Conservation (phyloP, 129 eudicot genomes). For the Lactuca sativa region DNA sequence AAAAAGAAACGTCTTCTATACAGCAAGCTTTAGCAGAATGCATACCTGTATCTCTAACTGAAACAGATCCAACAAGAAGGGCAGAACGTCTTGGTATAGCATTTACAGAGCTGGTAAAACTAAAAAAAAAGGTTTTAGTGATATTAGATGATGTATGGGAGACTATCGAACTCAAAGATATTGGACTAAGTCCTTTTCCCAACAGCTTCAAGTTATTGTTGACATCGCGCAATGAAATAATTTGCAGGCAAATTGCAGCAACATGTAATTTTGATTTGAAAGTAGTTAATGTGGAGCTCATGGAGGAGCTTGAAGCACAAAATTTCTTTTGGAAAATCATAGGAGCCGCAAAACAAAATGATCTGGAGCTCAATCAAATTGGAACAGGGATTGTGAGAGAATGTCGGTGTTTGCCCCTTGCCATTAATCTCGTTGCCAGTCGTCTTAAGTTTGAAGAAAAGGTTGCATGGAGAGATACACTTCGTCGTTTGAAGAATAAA, state of each 20-base stretch:
- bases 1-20: not conserved
- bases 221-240: not conserved
- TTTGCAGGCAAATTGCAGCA: not conserved
- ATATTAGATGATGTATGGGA: slow-evolving; percentile 2
- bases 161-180: not conserved
- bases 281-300: not conserved
- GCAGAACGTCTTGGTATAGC: slow-evolving; percentile 1
- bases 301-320: slow-evolving; percentile 7
- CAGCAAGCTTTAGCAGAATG: slow-evolving; percentile 6
- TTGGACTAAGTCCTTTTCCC: slow-evolving; percentile 16
- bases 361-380: not conserved
- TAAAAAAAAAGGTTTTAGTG: not conserved
- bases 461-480: not conserved
- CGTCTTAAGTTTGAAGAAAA: not conserved
- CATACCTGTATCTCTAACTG: not conserved
- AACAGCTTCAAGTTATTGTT: slow-evolving; percentile 3
- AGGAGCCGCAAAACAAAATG: not conserved
- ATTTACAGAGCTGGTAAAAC: not conserved
- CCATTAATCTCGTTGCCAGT: slow-evolving; percentile 15
- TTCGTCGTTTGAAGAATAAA: not conserved
- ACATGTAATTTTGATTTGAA: not conserved
- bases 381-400: slow-evolving; percentile 1
- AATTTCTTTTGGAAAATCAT: slow-evolving; percentile 3
- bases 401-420: slow-evolving; percentile 19
- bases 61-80: not conserved